Evolutionary conservation across 805 yeast genomes (phyloP).

Genomic region (Candida jianshihensis): DNA sequence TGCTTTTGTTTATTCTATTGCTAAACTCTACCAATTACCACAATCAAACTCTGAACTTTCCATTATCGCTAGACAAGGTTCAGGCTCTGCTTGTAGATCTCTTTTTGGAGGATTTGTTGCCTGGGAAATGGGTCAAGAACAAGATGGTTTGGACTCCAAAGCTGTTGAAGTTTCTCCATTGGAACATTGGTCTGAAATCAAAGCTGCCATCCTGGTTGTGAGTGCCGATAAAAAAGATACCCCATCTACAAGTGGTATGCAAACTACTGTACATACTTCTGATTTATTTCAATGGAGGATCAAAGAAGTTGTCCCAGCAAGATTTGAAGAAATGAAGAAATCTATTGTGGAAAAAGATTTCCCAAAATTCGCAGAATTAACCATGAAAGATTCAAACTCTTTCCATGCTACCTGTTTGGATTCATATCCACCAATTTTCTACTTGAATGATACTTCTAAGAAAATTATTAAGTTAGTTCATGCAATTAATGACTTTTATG

Average conservation of each 20-base stretch:
- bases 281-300: slow-evolving; percentile 79
- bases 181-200: slow-evolving; percentile 87
- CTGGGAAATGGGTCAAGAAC: slow-evolving; percentile 88
- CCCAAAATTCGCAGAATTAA: slow-evolving; percentile 73
- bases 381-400: slow-evolving; percentile 95
- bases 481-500: slow-evolving; percentile 54
- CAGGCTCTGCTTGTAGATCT: slow-evolving; percentile 98
- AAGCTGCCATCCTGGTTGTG: slow-evolving; percentile 87
- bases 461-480: slow-evolving; percentile 75
- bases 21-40: slow-evolving; percentile 80
- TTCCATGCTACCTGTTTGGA: slow-evolving; percentile 98
- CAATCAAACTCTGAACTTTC: slow-evolving; percentile 79
- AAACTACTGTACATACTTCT: slow-evolving; percentile 83
- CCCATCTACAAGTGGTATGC: slow-evolving; percentile 96
- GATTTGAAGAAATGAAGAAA: slow-evolving; percentile 76
- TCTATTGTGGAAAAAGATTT: slow-evolving; percentile 74
- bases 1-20: slow-evolving; percentile 86
- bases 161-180: slow-evolving; percentile 88
- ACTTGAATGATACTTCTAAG: slow-evolving; percentile 85
- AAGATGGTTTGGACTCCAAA: slow-evolving; percentile 84
- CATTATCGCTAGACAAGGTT: slow-evolving; percentile 93
- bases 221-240: slow-evolving; percentile 92
- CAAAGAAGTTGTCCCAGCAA: slow-evolving; percentile 73
- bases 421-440: slow-evolving; percentile 92
- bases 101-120: slow-evolving; percentile 97